Base-by-base conservation (phyloP, 73 alveolate genomes). In the Diophrys sp. region DNA sequence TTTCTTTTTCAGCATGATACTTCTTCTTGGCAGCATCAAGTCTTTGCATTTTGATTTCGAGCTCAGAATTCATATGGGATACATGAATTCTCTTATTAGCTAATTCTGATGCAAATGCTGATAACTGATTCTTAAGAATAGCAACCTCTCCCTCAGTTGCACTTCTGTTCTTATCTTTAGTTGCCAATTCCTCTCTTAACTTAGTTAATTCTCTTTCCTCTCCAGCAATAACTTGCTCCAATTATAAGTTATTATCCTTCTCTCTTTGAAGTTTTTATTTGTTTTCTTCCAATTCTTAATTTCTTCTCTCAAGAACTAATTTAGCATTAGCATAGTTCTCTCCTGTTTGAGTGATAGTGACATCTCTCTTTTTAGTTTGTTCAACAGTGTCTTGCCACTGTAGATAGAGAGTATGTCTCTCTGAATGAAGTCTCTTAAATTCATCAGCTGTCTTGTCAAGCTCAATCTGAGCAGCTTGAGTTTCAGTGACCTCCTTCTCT, bases 361-460 rank as follows among this genome's bases (percentile, higher is more conserved):
- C 93, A 85, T 94, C 96, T 74, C 97, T 73, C 89, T 83, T 94
- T 71, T 95, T 83, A 26, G 90, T 81, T 71, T 89, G 92, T 33
- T 94, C 98, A 55, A 94, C 97, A 1, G 97, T 96, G 44, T 94
- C 95, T 71, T 94, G 86, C 97, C 97, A 95, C 70, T 94, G 89
- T 75, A 89, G 89, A 57, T 90, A 90, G 79, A 97, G 91, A 73
- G 94, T 94, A 87, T 97, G 99, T 70, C 99, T 81, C 85, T 97
- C 99, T 27, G 92, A 94, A 76, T 97, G 99, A 70, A 90, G 93
- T 81, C 97, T 86, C 84, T 96, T 95, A 88, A 97, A 95, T 81
- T 97, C 99, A 76, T 95, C 99, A 0, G 99, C 99, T 11, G 99
- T 96, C 88, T 96, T 97, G 75, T 98, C 99, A 77, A 98, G 84